Percentiles rank a stretch among this genome's conserved stretches.
Evolutionary conservation across 352 stramenopile genomes (phyloP).

Genomic region (Globisporangium cylindrosporum): DNA sequence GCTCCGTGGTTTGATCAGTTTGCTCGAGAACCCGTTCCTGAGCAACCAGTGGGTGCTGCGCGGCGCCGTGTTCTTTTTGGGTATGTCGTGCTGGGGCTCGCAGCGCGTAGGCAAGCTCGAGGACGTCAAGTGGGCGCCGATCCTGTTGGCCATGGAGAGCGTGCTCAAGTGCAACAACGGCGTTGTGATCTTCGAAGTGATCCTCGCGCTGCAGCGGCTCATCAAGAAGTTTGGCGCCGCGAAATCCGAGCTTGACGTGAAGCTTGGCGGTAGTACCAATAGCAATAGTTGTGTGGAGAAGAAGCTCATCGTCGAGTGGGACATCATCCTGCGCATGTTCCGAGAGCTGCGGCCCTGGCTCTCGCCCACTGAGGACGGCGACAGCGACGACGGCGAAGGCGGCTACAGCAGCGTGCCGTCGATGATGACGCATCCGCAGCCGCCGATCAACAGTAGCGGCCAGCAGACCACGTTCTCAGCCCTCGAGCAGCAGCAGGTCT

Average conservation of each 20-base stretch:
- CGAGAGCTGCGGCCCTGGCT: conserved; percentile 65
- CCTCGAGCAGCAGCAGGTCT: conserved; percentile 23
- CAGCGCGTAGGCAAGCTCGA: conserved; percentile 75
- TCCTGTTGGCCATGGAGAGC: conserved; percentile 64
- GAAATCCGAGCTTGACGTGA: conserved; percentile 13
- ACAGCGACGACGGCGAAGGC: conserved; percentile 19
- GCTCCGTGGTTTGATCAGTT: conserved; percentile 56
- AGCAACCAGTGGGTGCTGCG: conserved; percentile 75
- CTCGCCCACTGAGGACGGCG: conserved; percentile 41
- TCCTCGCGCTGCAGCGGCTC: conserved; percentile 80
- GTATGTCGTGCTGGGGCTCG: conserved; percentile 87
- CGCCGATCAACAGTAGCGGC: conserved; percentile 9
- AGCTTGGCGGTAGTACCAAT: neutral
- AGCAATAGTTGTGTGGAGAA: conserved; percentile 10
- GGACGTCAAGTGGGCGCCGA: conserved; percentile 67
- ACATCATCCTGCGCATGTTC: conserved; percentile 83
- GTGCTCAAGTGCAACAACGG: conserved; percentile 64
- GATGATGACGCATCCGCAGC: conserved; percentile 23
- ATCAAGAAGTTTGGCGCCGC: conserved; percentile 84
- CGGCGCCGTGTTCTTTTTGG: conserved; percentile 84
- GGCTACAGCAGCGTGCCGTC: conserved; percentile 18
- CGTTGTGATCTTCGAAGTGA: conserved; percentile 86
- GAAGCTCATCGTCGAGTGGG: conserved; percentile 76
- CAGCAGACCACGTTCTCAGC: neutral
- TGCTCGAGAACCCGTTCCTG: conserved; percentile 64